phyloP scores from a whole-genome alignment of 2,329 filamentous ascomycete genomes.

The Leptoxyphium fumago region DNA sequence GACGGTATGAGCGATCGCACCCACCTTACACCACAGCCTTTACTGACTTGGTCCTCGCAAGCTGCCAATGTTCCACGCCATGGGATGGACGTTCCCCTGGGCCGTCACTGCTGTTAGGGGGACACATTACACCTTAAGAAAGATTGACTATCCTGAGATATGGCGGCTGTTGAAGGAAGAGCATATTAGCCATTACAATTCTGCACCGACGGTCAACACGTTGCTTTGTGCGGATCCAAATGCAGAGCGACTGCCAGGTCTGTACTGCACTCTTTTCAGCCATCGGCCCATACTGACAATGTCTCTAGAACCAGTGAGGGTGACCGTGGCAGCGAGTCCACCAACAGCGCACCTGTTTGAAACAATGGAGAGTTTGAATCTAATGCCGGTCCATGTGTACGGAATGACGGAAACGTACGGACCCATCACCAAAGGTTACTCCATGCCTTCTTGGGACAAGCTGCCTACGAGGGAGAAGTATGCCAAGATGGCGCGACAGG shows the following conservation, averaged over 20 bases:
- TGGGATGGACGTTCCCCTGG: slow-evolving; percentile 37
- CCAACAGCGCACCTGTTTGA: slow-evolving; percentile 84
- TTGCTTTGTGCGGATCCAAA: slow-evolving; percentile 68
- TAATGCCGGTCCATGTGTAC: slow-evolving; percentile 86
- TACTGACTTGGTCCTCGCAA: slow-evolving; percentile 60
- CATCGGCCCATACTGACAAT: slow-evolving; percentile 29
- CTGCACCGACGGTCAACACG: slow-evolving; percentile 92
- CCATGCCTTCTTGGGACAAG: slow-evolving; percentile 69
- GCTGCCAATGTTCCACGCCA: slow-evolving; percentile 68
- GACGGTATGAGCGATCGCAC: slow-evolving; percentile 3
- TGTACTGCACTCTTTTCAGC: slow-evolving; percentile 60
- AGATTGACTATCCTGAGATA: slow-evolving; percentile 87
- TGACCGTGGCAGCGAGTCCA: slow-evolving; percentile 85
- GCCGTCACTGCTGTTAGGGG: slow-evolving; percentile 81
- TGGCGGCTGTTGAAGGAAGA: slow-evolving; percentile 81
- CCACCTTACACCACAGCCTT: too few species aligned
- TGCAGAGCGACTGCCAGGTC: slow-evolving; percentile 48
- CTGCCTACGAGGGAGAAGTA: slow-evolving; percentile 66
- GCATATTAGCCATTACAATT: slow-evolving; percentile 85
- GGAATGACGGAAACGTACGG: slow-evolving; percentile 82
- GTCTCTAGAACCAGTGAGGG: slow-evolving; percentile 53
- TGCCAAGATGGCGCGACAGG: slow-evolving; percentile 80
- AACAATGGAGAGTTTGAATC: slow-evolving; percentile 76
- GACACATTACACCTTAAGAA: slow-evolving; percentile 88
- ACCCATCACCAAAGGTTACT: slow-evolving; percentile 86